These are phyloP conservation scores for Phoma sp. DNA, from an alignment of 2,329 filamentous ascomycete genomes.

Conservation along the genomic window DNA sequence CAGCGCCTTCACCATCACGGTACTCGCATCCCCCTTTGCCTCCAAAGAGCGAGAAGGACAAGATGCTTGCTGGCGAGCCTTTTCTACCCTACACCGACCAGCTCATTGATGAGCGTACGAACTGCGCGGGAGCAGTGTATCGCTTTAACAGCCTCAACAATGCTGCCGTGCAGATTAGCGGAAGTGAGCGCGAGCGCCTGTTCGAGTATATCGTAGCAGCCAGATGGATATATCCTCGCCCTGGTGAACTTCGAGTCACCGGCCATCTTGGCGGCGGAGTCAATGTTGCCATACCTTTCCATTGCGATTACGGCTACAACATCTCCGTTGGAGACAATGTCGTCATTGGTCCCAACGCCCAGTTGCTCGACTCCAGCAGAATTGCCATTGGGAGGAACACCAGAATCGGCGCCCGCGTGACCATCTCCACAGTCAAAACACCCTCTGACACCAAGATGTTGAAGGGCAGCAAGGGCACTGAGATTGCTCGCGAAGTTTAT, in stretches of 20 bases:
- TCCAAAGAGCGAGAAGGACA: slow-evolving; percentile 76
- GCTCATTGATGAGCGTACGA: slow-evolving; percentile 80
- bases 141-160: slow-evolving; percentile 85
- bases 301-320: slow-evolving; percentile 95
- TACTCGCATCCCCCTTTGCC: slow-evolving; percentile 33
- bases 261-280: slow-evolving; percentile 74
- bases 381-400: slow-evolving; percentile 81
- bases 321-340: slow-evolving; percentile 86
- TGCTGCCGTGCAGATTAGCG: slow-evolving; percentile 70
- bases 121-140: slow-evolving; percentile 81
- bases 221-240: slow-evolving; percentile 47
- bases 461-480: slow-evolving; percentile 74
- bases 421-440: slow-evolving; percentile 77
- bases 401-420: slow-evolving; percentile 78
- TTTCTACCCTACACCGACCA: slow-evolving; percentile 81
- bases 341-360: slow-evolving; percentile 81
- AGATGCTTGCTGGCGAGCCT: slow-evolving; percentile 80
- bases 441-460: slow-evolving; percentile 75
- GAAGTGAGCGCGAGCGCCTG: slow-evolving; percentile 69
- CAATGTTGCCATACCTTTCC: slow-evolving; percentile 85
- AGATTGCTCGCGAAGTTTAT: slow-evolving; percentile 71
- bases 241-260: slow-evolving; percentile 13
- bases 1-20: slow-evolving; percentile 28
- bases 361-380: slow-evolving; percentile 82
- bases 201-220: slow-evolving; percentile 75